Conservation (phyloP, 306 rosid species). For the Dalbergia cochinchinensis region DNA sequence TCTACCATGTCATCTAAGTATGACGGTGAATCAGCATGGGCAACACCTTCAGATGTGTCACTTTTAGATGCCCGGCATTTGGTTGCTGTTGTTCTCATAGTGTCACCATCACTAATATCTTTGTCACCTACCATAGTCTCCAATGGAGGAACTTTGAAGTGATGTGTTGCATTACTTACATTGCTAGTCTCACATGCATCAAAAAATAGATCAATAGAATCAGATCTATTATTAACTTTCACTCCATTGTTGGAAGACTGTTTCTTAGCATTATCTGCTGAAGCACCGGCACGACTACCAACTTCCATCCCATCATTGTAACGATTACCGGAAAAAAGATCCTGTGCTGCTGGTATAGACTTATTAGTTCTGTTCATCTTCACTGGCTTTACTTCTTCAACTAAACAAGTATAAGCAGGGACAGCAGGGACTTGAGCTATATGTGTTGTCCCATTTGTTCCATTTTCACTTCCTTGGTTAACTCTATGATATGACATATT, state of each 20-base stretch:
- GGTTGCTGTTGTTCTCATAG: slow-evolving; percentile 52
- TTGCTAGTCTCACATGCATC: slow-evolving; percentile 58
- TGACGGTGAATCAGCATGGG: slow-evolving; percentile 59
- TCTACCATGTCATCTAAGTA: slow-evolving; percentile 70
- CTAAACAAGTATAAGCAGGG: slow-evolving; percentile 68
- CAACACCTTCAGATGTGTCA: slow-evolving; percentile 51
- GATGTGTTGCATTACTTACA: slow-evolving; percentile 53
- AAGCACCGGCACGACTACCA: slow-evolving; percentile 40
- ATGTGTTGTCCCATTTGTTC: slow-evolving; percentile 59
- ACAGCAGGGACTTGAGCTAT: slow-evolving; percentile 71
- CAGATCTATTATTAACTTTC: slow-evolving; percentile 51
- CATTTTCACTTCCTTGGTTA: slow-evolving; percentile 66
- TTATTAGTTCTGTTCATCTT: slow-evolving; percentile 46
- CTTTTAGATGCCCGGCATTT: slow-evolving; percentile 46
- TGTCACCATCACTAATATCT: slow-evolving; percentile 43
- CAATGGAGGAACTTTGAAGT: slow-evolving; percentile 53
- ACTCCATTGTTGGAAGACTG: slow-evolving; percentile 54
- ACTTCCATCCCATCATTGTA: slow-evolving; percentile 45
- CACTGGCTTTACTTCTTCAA: slow-evolving; percentile 69
- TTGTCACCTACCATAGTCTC: slow-evolving; percentile 46
- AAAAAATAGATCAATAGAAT: slow-evolving; percentile 54
- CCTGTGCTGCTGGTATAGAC: slow-evolving; percentile 51
- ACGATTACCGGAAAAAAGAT: slow-evolving; percentile 38
- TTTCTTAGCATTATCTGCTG: slow-evolving; percentile 52
- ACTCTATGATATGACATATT: slow-evolving; percentile 74